Evolutionary conservation across 1,284 basidiomycete genomes (phyloP).

Genomic region (Ganoderma lingzhi): DNA sequence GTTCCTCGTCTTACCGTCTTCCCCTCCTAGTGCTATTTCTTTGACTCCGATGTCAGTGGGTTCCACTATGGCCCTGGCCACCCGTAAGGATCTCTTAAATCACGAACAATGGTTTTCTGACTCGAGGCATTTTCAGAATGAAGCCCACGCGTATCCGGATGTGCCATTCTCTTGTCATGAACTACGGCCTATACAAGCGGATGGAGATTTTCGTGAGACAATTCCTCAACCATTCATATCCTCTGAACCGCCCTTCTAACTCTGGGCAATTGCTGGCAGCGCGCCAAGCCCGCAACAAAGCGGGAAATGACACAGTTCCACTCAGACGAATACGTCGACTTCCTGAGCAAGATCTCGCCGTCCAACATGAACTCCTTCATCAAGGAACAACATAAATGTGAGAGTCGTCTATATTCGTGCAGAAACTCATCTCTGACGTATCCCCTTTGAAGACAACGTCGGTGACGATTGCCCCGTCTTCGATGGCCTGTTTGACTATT

Average conservation of each 20-base stretch:
- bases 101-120: conserved; percentile 16
- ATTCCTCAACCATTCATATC: not conserved
- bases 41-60: conserved; percentile 98
- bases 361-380: conserved; percentile 89
- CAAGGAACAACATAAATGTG: conserved; percentile 97
- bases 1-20: conserved; percentile 8
- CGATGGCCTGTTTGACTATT: conserved; percentile 98
- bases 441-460: conserved; percentile 69
- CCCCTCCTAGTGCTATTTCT: conserved; percentile 86
- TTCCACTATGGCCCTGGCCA: conserved; percentile 98
- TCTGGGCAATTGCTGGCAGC: conserved; percentile 53
- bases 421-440: not conserved
- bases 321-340: conserved; percentile 94
- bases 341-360: conserved; percentile 85
- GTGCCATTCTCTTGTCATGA: conserved; percentile 99
- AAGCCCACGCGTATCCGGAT: conserved; percentile 98
- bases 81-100: conserved; percentile 57
- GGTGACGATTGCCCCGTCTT: conserved; percentile 99
- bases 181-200: conserved; percentile 96
- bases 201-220: conserved; percentile 93
- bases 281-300: conserved; percentile 99
- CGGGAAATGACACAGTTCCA: conserved; percentile 98
- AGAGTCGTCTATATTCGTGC: not conserved
- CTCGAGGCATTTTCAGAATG: conserved; percentile 64
- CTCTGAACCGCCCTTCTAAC: not conserved